Percentiles rank a stretch among this genome's conserved stretches.
phyloP scores from a whole-genome alignment of 768 basidiomycete genomes.

The Calocera cornea region DNA sequence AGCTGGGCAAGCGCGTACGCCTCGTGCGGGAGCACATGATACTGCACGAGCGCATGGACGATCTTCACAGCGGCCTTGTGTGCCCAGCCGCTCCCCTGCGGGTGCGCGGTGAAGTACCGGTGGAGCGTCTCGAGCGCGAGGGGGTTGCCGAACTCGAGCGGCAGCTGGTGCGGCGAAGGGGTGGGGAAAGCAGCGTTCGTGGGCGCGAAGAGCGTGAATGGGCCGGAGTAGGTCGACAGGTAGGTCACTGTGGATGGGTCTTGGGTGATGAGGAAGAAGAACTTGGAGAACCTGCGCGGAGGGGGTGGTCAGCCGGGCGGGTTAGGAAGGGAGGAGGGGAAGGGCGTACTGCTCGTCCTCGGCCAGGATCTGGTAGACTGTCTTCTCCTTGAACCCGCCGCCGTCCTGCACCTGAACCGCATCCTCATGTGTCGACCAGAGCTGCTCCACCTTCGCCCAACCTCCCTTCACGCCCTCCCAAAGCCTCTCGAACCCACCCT shows the following conservation, averaged over 20 bases:
- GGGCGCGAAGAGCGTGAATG: conserved; percentile 43
- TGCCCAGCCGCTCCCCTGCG: conserved; percentile 31
- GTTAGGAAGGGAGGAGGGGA: neutral
- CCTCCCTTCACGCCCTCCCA: neutral
- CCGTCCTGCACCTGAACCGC: neutral
- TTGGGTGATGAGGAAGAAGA: neutral
- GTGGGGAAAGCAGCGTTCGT: conserved; percentile 33
- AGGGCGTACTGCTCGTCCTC: conserved; percentile 17
- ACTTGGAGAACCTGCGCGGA: conserved; percentile 15
- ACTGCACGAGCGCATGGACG: conserved; percentile 40
- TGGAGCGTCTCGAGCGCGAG: conserved; percentile 14
- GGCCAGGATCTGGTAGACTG: conserved; percentile 22
- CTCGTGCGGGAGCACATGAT: conserved; percentile 38
- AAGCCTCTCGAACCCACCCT: neutral
- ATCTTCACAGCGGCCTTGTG: conserved; percentile 46
- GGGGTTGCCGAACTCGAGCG: conserved; percentile 6
- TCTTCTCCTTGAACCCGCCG: conserved; percentile 9
- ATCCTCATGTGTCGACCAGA: neutral
- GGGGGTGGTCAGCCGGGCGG: neutral
- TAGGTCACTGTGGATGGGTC: neutral
- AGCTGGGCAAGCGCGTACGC: conserved; percentile 29
- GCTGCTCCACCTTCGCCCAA: neutral
- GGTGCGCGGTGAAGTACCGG: conserved; percentile 4
- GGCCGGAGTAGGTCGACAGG: conserved; percentile 13
- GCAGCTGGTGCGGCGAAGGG: conserved; percentile 11